These are phyloP conservation scores for Aspergillus panamensis DNA, from an alignment of 495 filamentous ascomycete genomes.

Conservation along the genomic window DNA sequence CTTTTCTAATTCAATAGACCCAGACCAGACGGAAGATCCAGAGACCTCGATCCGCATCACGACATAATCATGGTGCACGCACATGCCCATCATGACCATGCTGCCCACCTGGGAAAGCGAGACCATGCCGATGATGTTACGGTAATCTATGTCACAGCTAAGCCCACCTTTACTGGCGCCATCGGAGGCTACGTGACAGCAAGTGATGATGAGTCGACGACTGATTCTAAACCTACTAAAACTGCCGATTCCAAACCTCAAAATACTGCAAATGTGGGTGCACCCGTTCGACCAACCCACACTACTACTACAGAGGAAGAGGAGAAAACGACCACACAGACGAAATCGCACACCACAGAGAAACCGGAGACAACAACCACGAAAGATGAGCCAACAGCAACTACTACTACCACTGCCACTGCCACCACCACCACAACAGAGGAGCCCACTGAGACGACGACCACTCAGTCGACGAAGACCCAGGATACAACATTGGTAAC, in stretches of 20 bases:
- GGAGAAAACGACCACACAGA: constrained; percentile 16
- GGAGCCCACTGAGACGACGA: constrained; percentile 20
- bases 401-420: constrained; percentile 27
- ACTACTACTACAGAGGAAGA: constrained; percentile 5
- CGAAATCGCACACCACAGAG: constrained; percentile 13
- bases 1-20: neutral
- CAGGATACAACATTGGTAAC: constrained; percentile 5
- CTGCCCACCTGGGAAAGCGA: constrained; percentile 28
- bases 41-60: neutral
- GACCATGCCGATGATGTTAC: constrained; percentile 18
- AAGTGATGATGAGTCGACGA: constrained; percentile 17
- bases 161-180: constrained; percentile 52
- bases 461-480: constrained; percentile 15
- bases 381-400: constrained; percentile 18
- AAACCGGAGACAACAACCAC: constrained; percentile 6
- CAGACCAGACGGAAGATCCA: neutral
- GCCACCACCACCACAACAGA: constrained; percentile 17
- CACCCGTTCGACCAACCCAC: constrained; percentile 22
- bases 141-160: constrained; percentile 54
- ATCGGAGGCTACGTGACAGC: constrained; percentile 54
- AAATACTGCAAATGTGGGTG: constrained; percentile 16
- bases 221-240: no score
- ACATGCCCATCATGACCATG: constrained; percentile 27
- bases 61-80: constrained; percentile 25
- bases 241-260: no score